Conservation (phyloP, 371 early-diverging fungal species). For the Catenaria anguillulae region DNA sequence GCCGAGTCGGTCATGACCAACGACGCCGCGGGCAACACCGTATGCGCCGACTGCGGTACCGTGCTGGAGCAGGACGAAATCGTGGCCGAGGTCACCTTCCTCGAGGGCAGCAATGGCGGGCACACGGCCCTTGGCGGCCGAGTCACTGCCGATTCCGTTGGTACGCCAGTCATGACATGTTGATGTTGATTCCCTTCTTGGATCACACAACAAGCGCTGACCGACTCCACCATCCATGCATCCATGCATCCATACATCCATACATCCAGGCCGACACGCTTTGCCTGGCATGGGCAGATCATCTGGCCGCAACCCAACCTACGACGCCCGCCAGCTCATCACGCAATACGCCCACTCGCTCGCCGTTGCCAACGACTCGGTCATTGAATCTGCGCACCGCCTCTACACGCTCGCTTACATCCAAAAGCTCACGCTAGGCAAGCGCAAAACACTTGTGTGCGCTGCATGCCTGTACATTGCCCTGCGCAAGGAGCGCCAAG, state of each 20-base stretch:
- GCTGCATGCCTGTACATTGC: constrained; percentile 96
- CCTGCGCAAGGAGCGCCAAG: constrained; percentile 77
- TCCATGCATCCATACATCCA: background rate
- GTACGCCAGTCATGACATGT: too few relatives aligned
- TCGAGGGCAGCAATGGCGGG: constrained; percentile 70
- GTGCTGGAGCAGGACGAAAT: constrained; percentile 93
- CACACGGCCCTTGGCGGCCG: constrained; percentile 68
- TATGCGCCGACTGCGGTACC: constrained; percentile 32
- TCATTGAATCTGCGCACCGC: constrained; percentile 70
- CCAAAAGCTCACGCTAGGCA: constrained; percentile 86
- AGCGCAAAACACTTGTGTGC: constrained; percentile 66
- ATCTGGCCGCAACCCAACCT: background rate
- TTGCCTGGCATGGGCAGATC: too few relatives aligned
- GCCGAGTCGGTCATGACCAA: too few relatives aligned
- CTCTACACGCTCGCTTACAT: constrained; percentile 86
- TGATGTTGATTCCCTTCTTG: too few relatives aligned
- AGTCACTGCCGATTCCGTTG: constrained; percentile 25
- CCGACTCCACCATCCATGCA: background rate
- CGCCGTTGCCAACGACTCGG: constrained; percentile 18
- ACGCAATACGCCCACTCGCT: constrained; percentile 49
- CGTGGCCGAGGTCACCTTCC: constrained; percentile 87
- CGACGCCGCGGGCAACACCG: too few relatives aligned
- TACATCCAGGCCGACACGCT: background rate
- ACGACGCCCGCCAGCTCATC: constrained; percentile 42
- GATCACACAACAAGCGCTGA: background rate